These are phyloP conservation scores for Gaertneriomyces semiglobifer DNA, from an alignment of 192 early-diverging fungal genomes.

Conservation along the genomic window DNA sequence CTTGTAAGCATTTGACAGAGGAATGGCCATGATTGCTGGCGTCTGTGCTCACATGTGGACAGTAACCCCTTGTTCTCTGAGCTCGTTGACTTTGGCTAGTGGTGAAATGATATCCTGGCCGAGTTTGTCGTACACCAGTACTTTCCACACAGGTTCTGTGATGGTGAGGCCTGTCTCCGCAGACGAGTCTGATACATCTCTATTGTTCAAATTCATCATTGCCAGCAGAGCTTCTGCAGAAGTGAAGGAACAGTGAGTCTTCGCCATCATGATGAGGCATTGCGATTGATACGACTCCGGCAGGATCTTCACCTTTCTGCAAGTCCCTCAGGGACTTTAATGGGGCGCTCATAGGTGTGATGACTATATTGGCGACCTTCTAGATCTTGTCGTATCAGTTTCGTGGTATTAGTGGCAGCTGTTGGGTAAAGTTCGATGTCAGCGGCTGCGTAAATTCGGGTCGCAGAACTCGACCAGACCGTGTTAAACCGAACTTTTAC, in stretches of 20 bases:
- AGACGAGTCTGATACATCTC: slow-evolving; percentile 9
- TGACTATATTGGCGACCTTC: too few relatives aligned
- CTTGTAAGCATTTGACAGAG: not conserved
- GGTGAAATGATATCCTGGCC: slow-evolving; percentile 95
- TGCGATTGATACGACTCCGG: not conserved
- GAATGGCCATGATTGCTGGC: not conserved
- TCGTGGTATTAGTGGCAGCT: too few relatives aligned
- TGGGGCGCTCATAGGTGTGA: not conserved
- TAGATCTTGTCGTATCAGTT: too few relatives aligned
- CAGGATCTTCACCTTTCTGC: slow-evolving; percentile 17
- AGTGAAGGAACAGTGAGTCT: not conserved
- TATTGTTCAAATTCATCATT: slow-evolving; percentile 84
- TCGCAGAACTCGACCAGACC: too few relatives aligned
- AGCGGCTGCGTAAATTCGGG: too few relatives aligned
- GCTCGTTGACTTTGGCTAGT: slow-evolving; percentile 91
- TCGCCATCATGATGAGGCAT: not conserved
- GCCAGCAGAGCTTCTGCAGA: slow-evolving; percentile 67
- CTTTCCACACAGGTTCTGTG: slow-evolving; percentile 88
- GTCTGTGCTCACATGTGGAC: slow-evolving; percentile 84
- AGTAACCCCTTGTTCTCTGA: slow-evolving; percentile 93
- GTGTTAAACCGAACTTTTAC: too few relatives aligned
- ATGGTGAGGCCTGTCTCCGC: slow-evolving; percentile 21
- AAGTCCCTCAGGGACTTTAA: slow-evolving; percentile 26
- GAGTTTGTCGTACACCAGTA: slow-evolving; percentile 89
- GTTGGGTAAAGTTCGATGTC: too few relatives aligned